Percentiles rank a stretch among this genome's conserved stretches.
These are phyloP conservation scores for Candida saitoana DNA, from an alignment of 805 yeast species.

Conservation along the genomic window DNA sequence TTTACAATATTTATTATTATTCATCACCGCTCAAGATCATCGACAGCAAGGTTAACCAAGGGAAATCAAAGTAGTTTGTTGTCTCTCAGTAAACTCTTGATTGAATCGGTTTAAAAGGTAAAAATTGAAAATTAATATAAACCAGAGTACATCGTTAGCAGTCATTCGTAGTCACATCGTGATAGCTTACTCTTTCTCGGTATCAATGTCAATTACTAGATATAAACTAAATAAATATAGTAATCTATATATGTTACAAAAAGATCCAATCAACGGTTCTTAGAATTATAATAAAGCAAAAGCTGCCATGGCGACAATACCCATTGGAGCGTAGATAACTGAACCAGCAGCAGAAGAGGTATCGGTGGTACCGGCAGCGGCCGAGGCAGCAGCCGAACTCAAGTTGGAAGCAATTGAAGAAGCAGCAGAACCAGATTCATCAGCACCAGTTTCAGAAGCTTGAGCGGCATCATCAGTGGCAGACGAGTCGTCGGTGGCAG, in stretches of 20 bases:
- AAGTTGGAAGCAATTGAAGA: slow-evolving; percentile 2
- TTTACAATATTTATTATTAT: slow-evolving; percentile 31
- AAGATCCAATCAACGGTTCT: not conserved
- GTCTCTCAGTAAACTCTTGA: too few relatives aligned
- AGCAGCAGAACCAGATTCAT: slow-evolving; percentile 1
- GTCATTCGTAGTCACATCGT: too few relatives aligned
- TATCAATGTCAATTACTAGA: too few relatives aligned
- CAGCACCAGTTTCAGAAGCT: slow-evolving; percentile 7
- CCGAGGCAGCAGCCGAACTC: not conserved
- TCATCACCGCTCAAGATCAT: slow-evolving; percentile 23
- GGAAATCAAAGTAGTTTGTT: too few relatives aligned
- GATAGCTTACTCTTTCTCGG: too few relatives aligned
- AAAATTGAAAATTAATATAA: too few relatives aligned
- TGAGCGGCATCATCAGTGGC: slow-evolving; percentile 3
- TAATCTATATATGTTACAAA: slow-evolving; percentile 1
- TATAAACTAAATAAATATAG: too few relatives aligned
- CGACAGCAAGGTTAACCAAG: too few relatives aligned
- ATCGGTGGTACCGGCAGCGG: slow-evolving; percentile 3
- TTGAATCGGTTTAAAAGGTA: too few relatives aligned
- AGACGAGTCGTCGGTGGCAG: slow-evolving; percentile 1
- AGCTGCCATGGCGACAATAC: slow-evolving; percentile 32
- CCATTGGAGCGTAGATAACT: slow-evolving; percentile 21
- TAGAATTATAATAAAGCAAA: slow-evolving; percentile 25
- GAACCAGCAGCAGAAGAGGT: slow-evolving; percentile 6
- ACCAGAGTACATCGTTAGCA: too few relatives aligned